Evolutionary conservation across 2,329 filamentous ascomycete species (phyloP), one percentile per base, ranked within the genome.

Genomic region (Chrysoporthe deuterocubensis): DNA sequence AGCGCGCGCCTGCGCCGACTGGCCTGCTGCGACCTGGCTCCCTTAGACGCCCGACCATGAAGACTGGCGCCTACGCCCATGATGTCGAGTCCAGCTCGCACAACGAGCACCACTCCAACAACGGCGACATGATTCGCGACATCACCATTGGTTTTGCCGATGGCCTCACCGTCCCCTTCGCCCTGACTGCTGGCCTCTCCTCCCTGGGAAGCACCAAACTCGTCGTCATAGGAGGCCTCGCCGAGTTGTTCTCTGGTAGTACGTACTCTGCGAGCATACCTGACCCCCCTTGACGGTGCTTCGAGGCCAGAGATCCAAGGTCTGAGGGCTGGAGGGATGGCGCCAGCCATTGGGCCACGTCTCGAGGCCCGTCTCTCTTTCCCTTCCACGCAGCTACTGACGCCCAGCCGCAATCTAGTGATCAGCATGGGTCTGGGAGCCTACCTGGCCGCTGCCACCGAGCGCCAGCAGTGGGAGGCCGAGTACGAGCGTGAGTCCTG

Each of bases 351-450:
- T 26, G 26, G 26, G 26, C 26, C 26, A 26, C 26, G 26, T 26
- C 26, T 26, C 26, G 2, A 26, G 26, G 26, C 26, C 26, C 26
- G 8, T 50, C n/a, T 34, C 6, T 57, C 32, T 40, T 1, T 34
- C 16, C 3, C 5, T 34, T 57, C 11, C 4, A 2, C 8, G 7
- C 26, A 37, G 6, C 16, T 26, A 18, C 52, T 56, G 52, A 56
- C 52, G 5, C 37, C 21, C 26, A 26, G 26, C 34, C 34, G 21
- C 16, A 21, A 18, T 58, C 4, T 34, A 59, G 57, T 89, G 72
- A 92, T 94, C 72, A 90, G 87, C 65, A 94, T 94, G 92, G 91
- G 91, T 1, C 81, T 94, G 6, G 90, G 91, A 34, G 91, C 89
- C 7, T 93, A 91, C 75, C 82, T 94, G 1, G 90, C 90, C 9